Evolutionary conservation across 495 filamentous ascomycete genomes (phyloP).

Genomic region (Penicillium bovifimosum): DNA sequence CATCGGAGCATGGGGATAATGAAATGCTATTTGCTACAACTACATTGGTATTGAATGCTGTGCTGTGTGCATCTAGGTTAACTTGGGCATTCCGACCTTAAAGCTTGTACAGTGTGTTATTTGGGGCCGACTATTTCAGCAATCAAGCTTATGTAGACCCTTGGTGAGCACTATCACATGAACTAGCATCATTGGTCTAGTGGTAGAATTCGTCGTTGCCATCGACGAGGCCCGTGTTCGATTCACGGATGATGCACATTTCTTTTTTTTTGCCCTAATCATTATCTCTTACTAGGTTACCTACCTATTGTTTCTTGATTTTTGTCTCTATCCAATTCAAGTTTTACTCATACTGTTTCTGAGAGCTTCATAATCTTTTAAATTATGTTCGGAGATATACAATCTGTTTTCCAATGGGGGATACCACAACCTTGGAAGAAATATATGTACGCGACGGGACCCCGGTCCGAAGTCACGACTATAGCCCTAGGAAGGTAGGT

Average conservation of each 20-base stretch:
- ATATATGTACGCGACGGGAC: background rate
- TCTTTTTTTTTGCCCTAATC: constrained; percentile 9
- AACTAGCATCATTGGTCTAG: constrained; percentile 51
- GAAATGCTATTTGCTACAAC: constrained; percentile 9
- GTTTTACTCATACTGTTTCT: too few relatives aligned
- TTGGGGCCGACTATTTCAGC: too few relatives aligned
- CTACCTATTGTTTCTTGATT: background rate
- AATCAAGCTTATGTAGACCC: background rate
- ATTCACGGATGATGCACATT: constrained; percentile 51
- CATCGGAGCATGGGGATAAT: constrained; percentile 15
- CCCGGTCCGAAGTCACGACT: too few relatives aligned
- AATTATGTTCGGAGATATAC: background rate
- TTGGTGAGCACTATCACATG: background rate
- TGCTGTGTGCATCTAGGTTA: too few relatives aligned
- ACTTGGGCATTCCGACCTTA: too few relatives aligned
- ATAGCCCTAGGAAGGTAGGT: too few relatives aligned
- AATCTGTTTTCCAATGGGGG: background rate
- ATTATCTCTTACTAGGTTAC: background rate
- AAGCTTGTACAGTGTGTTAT: too few relatives aligned
- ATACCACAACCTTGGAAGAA: too few relatives aligned
- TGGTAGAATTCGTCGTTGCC: constrained; percentile 57
- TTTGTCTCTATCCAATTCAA: background rate
- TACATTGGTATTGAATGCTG: background rate
- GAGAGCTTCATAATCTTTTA: too few relatives aligned
- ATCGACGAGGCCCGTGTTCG: constrained; percentile 57